Base-by-base conservation (phyloP, 495 filamentous ascomycete species). In the Penicillium robsamsonii region DNA sequence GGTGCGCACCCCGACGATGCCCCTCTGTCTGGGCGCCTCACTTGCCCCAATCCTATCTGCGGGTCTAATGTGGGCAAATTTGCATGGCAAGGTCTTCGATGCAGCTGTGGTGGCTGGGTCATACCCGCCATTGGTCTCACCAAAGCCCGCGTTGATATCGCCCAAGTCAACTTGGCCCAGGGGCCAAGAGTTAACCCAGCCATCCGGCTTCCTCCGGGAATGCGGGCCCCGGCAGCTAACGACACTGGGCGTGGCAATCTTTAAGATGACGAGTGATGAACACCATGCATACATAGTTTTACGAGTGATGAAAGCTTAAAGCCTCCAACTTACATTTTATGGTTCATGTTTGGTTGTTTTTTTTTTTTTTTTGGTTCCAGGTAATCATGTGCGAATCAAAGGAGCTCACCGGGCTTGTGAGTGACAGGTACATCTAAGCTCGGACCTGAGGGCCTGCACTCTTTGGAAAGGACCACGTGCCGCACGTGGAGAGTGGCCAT, bases 1-100 rank as follows among this genome's bases (percentile, higher is more conserved):
- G 65, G 58, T 2, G 54, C 65, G 0, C 50, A 62, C 20, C 48
- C 67, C 2, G 87, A 88, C 46, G 68, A 72, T 43, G 81, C 89
- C 25, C 84, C 85, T 40, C 75, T 97, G 17, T 87, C 90, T 11
- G 92, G 92, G 9, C 85, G 91, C 27, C 70, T 98, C 40, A 86
- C 86, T 40, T 97, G 93, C 66, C 91, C 93, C 27, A 87, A 87
- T 60, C 33, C 65, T 0, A 88, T 87, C 60, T 97, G 94, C 65
- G 75, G 71, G 13, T 83, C 86, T 18, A 90, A 91, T 46, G 84
- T 97, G 22, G 94, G 95, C 41, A 87, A 92, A 58, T 97, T 96
- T 63, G 88, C 92, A 29, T 98, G 95, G 93, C 89, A 95, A 66
- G 94, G 95, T 52, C 84, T 97, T 76, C 86, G 83, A 70, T 98